A percentile compares a stretch with the other conserved stretches of the same genome.
Evolutionary conservation across 768 basidiomycete species (phyloP).

Genomic region (Leucocoprinus birnbaumii): DNA sequence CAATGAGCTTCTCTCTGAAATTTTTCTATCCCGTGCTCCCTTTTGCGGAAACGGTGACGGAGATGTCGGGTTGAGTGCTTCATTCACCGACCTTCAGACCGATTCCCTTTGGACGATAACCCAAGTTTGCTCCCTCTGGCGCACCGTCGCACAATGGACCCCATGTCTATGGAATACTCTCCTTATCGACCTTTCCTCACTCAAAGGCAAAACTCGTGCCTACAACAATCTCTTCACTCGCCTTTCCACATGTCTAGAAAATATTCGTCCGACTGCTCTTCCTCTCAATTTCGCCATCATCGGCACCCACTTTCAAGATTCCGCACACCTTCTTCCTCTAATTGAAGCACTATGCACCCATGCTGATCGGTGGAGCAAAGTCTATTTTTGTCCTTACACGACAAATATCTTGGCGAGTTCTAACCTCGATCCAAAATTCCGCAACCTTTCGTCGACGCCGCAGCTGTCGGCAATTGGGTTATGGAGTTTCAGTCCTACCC

Average conservation of each 20-base stretch:
- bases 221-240: conserved; percentile 8
- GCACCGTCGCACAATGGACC: conserved; percentile 9
- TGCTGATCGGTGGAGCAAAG: conserved; percentile 4
- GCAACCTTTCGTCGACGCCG: conserved; percentile 6
- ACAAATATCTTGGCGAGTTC: conserved; percentile 6
- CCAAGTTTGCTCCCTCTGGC: conserved; percentile 15
- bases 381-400: conserved; percentile 8
- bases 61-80: not conserved
- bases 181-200: conserved; percentile 6
- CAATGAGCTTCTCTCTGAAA: conserved; percentile 7
- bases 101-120: conserved; percentile 5
- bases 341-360: conserved; percentile 1
- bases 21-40: not conserved
- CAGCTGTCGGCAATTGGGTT: conserved; percentile 1
- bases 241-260: not conserved
- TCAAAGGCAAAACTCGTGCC: conserved; percentile 1
- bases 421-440: not conserved
- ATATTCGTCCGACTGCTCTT: not conserved
- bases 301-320: conserved; percentile 8
- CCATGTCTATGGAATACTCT: conserved; percentile 13
- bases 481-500: conserved; percentile 1
- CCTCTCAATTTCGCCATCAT: conserved; percentile 9
- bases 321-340: not conserved
- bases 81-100: conserved; percentile 2
- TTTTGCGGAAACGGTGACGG: not conserved